Percentiles rank a stretch among this genome's conserved stretches.
These are phyloP conservation scores for Scutellaria minor DNA, from an alignment of 257 asterid species.

Conservation along the genomic window DNA sequence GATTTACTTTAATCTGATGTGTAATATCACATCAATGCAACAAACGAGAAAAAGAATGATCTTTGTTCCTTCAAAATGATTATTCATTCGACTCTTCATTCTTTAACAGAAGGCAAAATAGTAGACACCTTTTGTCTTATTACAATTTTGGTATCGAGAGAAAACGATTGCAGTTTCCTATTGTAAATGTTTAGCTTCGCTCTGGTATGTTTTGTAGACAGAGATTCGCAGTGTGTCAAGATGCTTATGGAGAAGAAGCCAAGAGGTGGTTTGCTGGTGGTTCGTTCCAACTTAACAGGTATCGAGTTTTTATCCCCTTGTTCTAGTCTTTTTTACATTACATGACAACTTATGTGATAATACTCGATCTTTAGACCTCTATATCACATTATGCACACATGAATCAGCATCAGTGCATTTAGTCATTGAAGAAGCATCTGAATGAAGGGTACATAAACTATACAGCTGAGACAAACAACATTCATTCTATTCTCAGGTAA, in stretches of 20 bases:
- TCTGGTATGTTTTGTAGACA: not conserved
- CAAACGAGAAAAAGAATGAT: not conserved
- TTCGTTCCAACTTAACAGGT: conserved; percentile 16
- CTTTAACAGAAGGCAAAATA: conserved; percentile 6
- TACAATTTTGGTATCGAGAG: not conserved
- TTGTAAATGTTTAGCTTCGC: not conserved
- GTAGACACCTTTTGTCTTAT: not conserved
- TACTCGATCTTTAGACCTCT: not conserved
- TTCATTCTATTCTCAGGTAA: not conserved
- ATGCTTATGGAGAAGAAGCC: not conserved
- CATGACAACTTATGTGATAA: not conserved
- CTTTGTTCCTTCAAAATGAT: not conserved
- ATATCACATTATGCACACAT: not conserved
- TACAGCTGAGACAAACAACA: not conserved
- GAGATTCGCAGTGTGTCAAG: not conserved
- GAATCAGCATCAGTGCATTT: not conserved
- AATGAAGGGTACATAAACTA: too few relatives aligned
- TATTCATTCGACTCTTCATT: not conserved
- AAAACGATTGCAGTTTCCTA: not conserved
- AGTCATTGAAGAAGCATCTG: not conserved
- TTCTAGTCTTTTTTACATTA: too few relatives aligned
- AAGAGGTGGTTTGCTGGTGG: conserved; percentile 1
- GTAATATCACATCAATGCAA: not conserved
- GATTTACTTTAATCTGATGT: not conserved
- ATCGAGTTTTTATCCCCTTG: not conserved